Base-by-base conservation (phyloP, 331 rosid species). In the Acacia concinna region DNA sequence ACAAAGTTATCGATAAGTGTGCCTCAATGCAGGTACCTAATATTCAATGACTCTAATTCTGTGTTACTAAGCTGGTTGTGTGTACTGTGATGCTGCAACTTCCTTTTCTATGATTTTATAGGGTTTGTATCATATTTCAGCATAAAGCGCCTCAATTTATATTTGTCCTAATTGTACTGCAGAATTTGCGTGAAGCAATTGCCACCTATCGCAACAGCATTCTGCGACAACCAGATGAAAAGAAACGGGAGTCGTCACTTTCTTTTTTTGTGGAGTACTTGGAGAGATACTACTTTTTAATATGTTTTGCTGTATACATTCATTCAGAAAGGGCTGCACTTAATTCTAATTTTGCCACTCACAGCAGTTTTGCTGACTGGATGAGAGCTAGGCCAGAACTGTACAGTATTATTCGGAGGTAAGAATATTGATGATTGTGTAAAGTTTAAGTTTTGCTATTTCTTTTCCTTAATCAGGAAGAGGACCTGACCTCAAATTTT, bases 251-350 rank as follows among this genome's bases (percentile, higher is more conserved):
- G 77, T 91, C 97, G 27, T 85, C 91, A 27, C 89, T 90, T 75
- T 90, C 97, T 37, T 92, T 89, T 82, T 92, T 92, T 37, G 81
- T 92, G 87, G 97, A 92, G 89, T 92, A 92, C 84, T 81, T 92
- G 84, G 97, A 92, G 85, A 91, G 97, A 87, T 92, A 92, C 92
- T 92, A 92, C 91, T 92, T 92, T 80, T 93, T 92, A 60, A 92
- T 92, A 86, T 92, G 97, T 84, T 92, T 92, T 86, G 91, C 97
- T 17, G 97, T 92, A 71, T 92, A 90, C 89, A 85, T 92, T 73
- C 89, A 92, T 81, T 92, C 96, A 38, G 92, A 88, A 85, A 84
- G 86, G 84, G 87, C 84, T 74, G 78, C 84, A 30, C 84, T 89
- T 78, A 79, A 81, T 60, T 83, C 92, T 68, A 85, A 83, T 76